A percentile compares a stretch with the other conserved stretches of the same genome.
Conservation (phyloP, 129 eudicot species). For the Lactuca saligna region DNA sequence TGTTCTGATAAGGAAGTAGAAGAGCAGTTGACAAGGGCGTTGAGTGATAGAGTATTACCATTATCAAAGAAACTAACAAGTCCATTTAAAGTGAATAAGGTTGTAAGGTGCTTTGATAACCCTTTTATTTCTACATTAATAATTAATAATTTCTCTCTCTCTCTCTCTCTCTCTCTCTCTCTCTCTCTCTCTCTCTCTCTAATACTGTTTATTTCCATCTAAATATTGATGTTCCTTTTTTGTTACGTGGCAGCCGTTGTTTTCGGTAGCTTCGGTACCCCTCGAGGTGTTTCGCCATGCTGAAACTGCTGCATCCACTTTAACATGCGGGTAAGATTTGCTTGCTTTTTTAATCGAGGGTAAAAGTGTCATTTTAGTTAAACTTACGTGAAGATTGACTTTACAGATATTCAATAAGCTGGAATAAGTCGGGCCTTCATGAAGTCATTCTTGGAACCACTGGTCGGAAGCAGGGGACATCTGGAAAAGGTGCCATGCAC, state of each 20-base stretch:
- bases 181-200: too few relatives aligned
- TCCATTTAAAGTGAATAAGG: constrained; percentile 89
- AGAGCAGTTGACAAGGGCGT: constrained; percentile 66
- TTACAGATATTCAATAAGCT: constrained; percentile 65
- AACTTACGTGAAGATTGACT: neutral
- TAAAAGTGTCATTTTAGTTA: neutral
- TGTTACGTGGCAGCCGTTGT: constrained; percentile 57
- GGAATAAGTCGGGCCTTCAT: constrained; percentile 78
- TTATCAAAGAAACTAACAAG: constrained; percentile 52
- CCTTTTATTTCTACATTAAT: constrained; percentile 16
- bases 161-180: too few relatives aligned
- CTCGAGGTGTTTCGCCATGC: constrained; percentile 87
- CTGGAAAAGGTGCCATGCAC: constrained; percentile 70
- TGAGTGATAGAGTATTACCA: constrained; percentile 59
- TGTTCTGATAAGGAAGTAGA: constrained; percentile 42
- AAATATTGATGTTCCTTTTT: constrained; percentile 16
- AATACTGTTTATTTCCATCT: constrained; percentile 4
- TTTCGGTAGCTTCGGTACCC: constrained; percentile 70
- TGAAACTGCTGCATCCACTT: constrained; percentile 69
- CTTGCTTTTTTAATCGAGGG: neutral
- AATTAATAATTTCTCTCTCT: neutral
- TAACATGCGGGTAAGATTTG: constrained; percentile 81
- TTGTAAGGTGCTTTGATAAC: constrained; percentile 47
- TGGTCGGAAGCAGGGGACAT: constrained; percentile 94
- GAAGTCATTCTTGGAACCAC: constrained; percentile 96